phyloP scores from a whole-genome alignment of 164 flowering plant genomes.

The Buxus sempervirens region DNA sequence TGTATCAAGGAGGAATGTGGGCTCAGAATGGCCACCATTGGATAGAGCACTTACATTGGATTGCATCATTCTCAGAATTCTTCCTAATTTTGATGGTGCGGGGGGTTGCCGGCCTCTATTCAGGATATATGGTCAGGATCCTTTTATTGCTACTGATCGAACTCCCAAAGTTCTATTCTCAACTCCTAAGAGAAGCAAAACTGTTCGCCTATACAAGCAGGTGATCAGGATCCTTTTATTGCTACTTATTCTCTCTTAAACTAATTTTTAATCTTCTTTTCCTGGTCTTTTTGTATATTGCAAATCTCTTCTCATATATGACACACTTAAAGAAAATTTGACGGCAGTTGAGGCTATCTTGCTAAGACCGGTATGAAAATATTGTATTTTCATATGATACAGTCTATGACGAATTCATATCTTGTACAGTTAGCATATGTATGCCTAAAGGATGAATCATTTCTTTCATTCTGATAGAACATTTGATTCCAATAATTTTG shows the following conservation, averaged over 20 bases:
- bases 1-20: conserved; percentile 84
- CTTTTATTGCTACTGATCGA: conserved; percentile 45
- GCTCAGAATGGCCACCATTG: conserved; percentile 83
- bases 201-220: conserved; percentile 69
- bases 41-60: conserved; percentile 84
- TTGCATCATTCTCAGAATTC: conserved; percentile 68
- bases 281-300: no score
- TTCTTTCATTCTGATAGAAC: neutral
- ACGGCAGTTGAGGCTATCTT: neutral
- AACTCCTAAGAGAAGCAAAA: conserved; percentile 55
- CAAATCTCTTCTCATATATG: no score
- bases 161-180: conserved; percentile 64
- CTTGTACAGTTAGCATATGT: neutral
- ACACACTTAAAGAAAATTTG: no score
- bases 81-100: conserved; percentile 71
- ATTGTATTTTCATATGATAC: no score
- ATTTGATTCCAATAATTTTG: neutral
- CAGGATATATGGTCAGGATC: conserved; percentile 87
- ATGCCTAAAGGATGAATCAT: neutral
- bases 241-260: no score
- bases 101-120: conserved; percentile 85
- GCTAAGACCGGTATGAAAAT: neutral
- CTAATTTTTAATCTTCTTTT: neutral
- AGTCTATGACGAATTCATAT: neutral
- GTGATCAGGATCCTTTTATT: no score